phyloP scores from a whole-genome alignment of 1,139 yeast species.

The Pichia terricola region DNA sequence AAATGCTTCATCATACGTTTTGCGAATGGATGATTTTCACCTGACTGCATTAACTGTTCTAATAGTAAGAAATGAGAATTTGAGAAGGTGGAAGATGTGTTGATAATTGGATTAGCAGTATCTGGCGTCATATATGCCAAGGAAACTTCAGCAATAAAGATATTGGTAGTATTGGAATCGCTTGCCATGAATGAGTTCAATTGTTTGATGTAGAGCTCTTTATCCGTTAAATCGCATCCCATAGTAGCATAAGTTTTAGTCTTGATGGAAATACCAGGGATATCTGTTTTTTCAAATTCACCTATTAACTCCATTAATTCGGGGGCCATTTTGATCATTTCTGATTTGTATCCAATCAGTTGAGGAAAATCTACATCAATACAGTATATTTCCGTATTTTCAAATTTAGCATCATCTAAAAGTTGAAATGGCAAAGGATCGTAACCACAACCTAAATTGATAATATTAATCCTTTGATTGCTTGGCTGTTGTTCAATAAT shows the following conservation, averaged over 20 bases:
- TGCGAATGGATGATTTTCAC: conserved; percentile 57
- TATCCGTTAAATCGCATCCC: conserved; percentile 64
- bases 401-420: conserved; percentile 27
- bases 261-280: conserved; percentile 29
- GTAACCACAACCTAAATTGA: conserved; percentile 77
- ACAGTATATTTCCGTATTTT: conserved; percentile 33
- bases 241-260: conserved; percentile 46
- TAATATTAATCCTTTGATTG: conserved; percentile 28
- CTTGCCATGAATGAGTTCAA: conserved; percentile 26
- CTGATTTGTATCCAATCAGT: conserved; percentile 42
- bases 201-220: conserved; percentile 31
- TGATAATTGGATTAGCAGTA: conserved; percentile 57
- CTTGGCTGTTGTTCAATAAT: conserved; percentile 27
- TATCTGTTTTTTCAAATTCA: conserved; percentile 7
- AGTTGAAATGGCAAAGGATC: conserved; percentile 71
- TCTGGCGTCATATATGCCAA: conserved; percentile 69
- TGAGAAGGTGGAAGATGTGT: conserved; percentile 36
- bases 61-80: conserved; percentile 55
- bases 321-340: conserved; percentile 38
- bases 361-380: conserved; percentile 75
- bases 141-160: conserved; percentile 77
- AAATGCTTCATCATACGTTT: conserved; percentile 70
- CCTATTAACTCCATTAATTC: conserved; percentile 41
- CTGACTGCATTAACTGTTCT: conserved; percentile 67
- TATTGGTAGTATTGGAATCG: conserved; percentile 30